Evolutionary conservation across 768 basidiomycete genomes (phyloP).

Genomic region (Macrocybe gigantea): DNA sequence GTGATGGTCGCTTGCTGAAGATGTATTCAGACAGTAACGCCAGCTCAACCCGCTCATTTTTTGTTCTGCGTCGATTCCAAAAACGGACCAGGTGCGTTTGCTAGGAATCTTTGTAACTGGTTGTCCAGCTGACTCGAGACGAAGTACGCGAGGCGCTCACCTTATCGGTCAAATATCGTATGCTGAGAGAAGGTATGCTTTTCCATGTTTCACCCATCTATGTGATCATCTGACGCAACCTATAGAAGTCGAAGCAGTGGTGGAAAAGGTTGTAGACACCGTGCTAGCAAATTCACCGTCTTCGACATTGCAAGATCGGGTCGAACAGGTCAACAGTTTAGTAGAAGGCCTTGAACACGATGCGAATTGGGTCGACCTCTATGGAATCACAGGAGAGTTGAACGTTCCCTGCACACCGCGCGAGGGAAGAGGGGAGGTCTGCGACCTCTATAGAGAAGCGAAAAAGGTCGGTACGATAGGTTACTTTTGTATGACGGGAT

Average conservation of each 20-base stretch:
- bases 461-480: no score
- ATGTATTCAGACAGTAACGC: constrained; percentile 60
- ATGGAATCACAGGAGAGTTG: constrained; percentile 67
- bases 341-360: constrained; percentile 58
- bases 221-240: not conserved
- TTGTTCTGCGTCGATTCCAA: constrained; percentile 72
- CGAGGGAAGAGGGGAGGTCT: constrained; percentile 24
- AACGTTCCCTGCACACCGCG: constrained; percentile 40
- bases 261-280: constrained; percentile 42
- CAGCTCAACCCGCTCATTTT: constrained; percentile 69
- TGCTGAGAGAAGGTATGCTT: constrained; percentile 70
- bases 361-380: constrained; percentile 63
- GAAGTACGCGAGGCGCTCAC: constrained; percentile 52
- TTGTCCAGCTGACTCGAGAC: no score
- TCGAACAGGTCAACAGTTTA: constrained; percentile 39
- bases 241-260: constrained; percentile 65
- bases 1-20: constrained; percentile 1
- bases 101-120: no score
- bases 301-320: constrained; percentile 29
- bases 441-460: not conserved
- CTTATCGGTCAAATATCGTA: constrained; percentile 69
- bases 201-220: not conserved
- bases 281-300: constrained; percentile 31
- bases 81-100: constrained; percentile 49
- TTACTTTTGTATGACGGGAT: no score